A percentile compares a stretch with the other conserved stretches of the same genome.
phyloP scores from a whole-genome alignment of 1,284 basidiomycete species.

The Puccinia sorghi region DNA sequence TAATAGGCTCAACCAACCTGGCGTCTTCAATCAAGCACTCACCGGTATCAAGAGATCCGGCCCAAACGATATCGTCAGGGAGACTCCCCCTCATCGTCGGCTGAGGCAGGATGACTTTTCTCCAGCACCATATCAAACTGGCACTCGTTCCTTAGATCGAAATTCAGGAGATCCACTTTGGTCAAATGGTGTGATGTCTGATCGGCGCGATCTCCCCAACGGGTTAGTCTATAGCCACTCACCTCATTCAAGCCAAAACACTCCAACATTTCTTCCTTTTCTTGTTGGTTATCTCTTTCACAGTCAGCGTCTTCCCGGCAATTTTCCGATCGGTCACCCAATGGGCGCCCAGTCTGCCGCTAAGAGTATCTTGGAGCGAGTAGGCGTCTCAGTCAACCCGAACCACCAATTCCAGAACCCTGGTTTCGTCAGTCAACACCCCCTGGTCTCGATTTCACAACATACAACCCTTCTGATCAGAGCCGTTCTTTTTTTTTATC shows the following conservation, averaged over 20 bases:
- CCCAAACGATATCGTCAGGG: slow-evolving; percentile 25
- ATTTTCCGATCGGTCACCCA: slow-evolving; percentile 24
- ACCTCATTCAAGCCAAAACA: neutral
- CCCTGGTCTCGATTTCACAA: no score
- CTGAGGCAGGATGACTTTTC: slow-evolving; percentile 28
- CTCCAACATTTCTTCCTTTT: neutral
- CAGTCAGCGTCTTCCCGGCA: slow-evolving; percentile 20
- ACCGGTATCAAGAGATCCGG: slow-evolving; percentile 41
- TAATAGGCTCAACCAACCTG: slow-evolving; percentile 6
- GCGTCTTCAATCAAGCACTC: slow-evolving; percentile 41
- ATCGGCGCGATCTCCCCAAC: slow-evolving; percentile 4
- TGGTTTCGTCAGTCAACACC: slow-evolving; percentile 7
- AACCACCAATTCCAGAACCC: slow-evolving; percentile 25
- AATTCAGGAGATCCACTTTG: slow-evolving; percentile 29
- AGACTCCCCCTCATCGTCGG: slow-evolving; percentile 47
- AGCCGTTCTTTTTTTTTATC: neutral
- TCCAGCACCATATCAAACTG: neutral
- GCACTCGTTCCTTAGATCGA: slow-evolving; percentile 32
- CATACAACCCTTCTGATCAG: neutral
- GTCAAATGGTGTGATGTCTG: slow-evolving; percentile 11
- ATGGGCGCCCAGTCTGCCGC: slow-evolving; percentile 33
- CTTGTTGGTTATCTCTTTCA: no score
- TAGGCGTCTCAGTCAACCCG: slow-evolving; percentile 33
- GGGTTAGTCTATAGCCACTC: neutral
- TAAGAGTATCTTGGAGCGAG: slow-evolving; percentile 48